A percentile compares a stretch with the other conserved stretches of the same genome.
Evolutionary conservation across 2,329 filamentous ascomycete species (phyloP).

Genomic region (Cryphonectria carpinicola): DNA sequence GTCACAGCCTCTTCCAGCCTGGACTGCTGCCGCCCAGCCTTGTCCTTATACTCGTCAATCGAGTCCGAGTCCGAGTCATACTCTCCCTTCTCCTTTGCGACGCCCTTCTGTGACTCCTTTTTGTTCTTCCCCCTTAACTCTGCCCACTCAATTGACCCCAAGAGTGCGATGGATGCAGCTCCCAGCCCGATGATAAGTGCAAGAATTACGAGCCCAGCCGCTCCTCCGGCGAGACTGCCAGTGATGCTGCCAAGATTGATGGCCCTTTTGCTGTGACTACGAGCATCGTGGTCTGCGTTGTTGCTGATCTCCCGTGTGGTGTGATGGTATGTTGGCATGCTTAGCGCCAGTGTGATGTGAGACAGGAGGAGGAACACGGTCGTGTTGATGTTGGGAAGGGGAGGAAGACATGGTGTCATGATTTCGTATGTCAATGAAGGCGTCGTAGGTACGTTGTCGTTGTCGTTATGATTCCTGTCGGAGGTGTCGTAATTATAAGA

Average conservation of each 20-base stretch:
- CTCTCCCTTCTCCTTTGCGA: neutral
- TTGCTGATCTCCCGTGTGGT: neutral
- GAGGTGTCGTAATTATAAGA: neutral
- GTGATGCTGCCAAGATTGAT: neutral
- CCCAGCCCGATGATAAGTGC: slow-evolving; percentile 24
- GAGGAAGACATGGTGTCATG: slow-evolving; percentile 3
- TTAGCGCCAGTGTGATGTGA: neutral
- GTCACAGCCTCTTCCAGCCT: slow-evolving; percentile 3
- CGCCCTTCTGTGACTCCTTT: slow-evolving; percentile 5
- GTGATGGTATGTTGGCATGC: neutral
- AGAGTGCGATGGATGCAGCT: slow-evolving; percentile 23
- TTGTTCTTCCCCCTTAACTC: slow-evolving; percentile 18
- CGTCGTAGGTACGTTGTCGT: neutral
- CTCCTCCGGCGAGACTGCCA: slow-evolving; percentile 4
- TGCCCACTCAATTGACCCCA: slow-evolving; percentile 24
- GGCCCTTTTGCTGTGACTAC: neutral
- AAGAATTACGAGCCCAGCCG: slow-evolving; percentile 12
- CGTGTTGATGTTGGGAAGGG: neutral
- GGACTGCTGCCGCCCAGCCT: too few species aligned
- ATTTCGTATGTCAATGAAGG: neutral
- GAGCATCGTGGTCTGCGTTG: neutral
- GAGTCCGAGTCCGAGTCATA: neutral
- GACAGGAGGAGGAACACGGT: neutral
- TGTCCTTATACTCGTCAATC: slow-evolving; percentile 8
- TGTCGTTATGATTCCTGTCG: neutral